Evolutionary conservation across 257 asterid species (phyloP).

Genomic region (Gentiana macrophylla): DNA sequence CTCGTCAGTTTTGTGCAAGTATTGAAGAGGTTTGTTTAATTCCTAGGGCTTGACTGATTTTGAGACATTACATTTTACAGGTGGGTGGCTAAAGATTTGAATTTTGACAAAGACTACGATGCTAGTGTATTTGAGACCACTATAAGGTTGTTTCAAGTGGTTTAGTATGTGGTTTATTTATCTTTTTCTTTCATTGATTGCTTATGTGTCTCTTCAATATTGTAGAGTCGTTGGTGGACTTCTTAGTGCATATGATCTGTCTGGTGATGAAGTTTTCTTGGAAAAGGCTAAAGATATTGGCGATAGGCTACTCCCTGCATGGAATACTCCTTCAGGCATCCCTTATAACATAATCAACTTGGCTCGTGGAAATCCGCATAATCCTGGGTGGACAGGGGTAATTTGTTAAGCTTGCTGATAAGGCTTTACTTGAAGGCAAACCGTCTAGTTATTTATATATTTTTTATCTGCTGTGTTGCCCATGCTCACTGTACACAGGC

Average conservation of each 20-base stretch:
- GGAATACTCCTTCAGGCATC: conserved; percentile 92
- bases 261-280: conserved; percentile 87
- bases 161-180: conserved; percentile 39
- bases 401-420: conserved; percentile 14
- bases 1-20: neutral
- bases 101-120: conserved; percentile 91
- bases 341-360: conserved; percentile 87
- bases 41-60: neutral
- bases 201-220: conserved; percentile 23
- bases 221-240: conserved; percentile 99
- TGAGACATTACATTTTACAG: conserved; percentile 46
- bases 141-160: conserved; percentile 99
- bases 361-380: conserved; percentile 86
- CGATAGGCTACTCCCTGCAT: conserved; percentile 91
- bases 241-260: conserved; percentile 90
- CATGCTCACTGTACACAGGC: too few species aligned
- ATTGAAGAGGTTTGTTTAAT: neutral
- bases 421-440: too few species aligned
- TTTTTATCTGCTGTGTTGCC: too few species aligned
- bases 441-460: too few species aligned
- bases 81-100: conserved; percentile 92
- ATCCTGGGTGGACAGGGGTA: conserved; percentile 99
- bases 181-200: conserved; percentile 18
- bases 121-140: conserved; percentile 99
- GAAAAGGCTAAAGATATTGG: conserved; percentile 96